phyloP scores from a whole-genome alignment of 129 eudicot species.

The Dittrichia graveolens region DNA sequence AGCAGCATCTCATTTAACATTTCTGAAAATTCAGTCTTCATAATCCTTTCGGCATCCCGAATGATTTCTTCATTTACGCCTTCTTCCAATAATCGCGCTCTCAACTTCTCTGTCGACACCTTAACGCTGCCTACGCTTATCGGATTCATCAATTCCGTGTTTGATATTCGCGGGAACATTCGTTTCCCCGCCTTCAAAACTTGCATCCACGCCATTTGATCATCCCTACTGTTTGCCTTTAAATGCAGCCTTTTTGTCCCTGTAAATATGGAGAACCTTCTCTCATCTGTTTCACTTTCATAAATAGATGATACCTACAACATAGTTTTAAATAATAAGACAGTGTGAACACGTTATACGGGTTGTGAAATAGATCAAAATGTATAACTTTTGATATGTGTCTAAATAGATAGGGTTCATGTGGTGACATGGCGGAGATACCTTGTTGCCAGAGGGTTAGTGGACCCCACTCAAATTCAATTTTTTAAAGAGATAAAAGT shows the following conservation, averaged over 20 bases:
- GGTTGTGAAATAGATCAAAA: too few relatives aligned
- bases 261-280: constrained; percentile 59
- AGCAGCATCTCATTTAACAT: background rate
- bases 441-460: too few relatives aligned
- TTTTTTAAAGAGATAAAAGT: too few relatives aligned
- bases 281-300: constrained; percentile 60
- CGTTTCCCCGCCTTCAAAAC: constrained; percentile 52
- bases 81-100: constrained; percentile 52
- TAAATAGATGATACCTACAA: constrained; percentile 54
- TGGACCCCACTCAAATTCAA: too few relatives aligned
- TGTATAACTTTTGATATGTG: too few relatives aligned
- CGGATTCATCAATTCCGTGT: constrained; percentile 48
- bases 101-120: constrained; percentile 54
- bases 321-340: background rate
- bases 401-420: too few relatives aligned
- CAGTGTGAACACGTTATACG: too few relatives aligned
- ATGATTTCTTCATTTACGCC: constrained; percentile 46
- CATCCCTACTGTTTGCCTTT: constrained; percentile 57
- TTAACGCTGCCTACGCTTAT: constrained; percentile 24
- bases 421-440: too few relatives aligned
- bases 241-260: constrained; percentile 66
- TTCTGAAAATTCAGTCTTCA: constrained; percentile 9
- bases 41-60: constrained; percentile 9
- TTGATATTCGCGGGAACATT: constrained; percentile 62
- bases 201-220: constrained; percentile 60